Base-by-base conservation (phyloP, 306 rosid genomes). In the Pterocarpus santalinus region DNA sequence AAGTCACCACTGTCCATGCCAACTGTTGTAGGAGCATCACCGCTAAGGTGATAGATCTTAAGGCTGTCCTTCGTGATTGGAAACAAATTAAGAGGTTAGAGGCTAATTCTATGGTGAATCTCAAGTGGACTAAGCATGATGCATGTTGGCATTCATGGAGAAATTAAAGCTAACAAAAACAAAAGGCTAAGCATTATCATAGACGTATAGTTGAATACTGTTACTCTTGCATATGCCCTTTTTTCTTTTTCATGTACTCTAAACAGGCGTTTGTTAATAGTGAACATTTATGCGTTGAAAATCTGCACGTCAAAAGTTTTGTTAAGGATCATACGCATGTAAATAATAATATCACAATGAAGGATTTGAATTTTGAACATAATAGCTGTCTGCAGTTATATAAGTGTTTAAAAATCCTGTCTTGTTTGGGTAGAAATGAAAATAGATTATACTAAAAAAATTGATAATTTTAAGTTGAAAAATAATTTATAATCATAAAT, bases 1-100 rank as follows among this genome's bases (percentile, higher is more conserved):
- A 5, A 2, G 97, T 91, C n/a, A 34, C 71, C 33, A 95, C 91
- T 0, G 84, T 95, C 47, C 99, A 95, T 36, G 95, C 95, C 56
- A 92, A 92, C 14, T 95, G 99, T 16, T 95, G 99, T 10, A 86
- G 90, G 44, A 91, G 90, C 2, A 91, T 95, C 68, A 75, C 22
- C 0, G 95, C 97, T 0, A 95, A 95, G 80, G 80, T 87, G 4
- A 34, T 3, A 0, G 99, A 95, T 77, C 72, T 95, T 0, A 87
- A 80, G 34, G 78, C 74, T 0, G 76, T 76, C 0, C 87, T 91
- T 1, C 63, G 74, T 4, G 97, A 95, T 51, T 92, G 98, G 98
- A 94, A 92, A 88, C 66, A n/a, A 39, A 92, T 81, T 67, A 83
- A 34, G 44, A 80, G 13, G 6, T 65, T 73, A 10, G 65, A 81